Percentiles rank a stretch among this genome's conserved stretches.
phyloP scores from a whole-genome alignment of 495 filamentous ascomycete genomes.

The Eremomyces bilateralis region DNA sequence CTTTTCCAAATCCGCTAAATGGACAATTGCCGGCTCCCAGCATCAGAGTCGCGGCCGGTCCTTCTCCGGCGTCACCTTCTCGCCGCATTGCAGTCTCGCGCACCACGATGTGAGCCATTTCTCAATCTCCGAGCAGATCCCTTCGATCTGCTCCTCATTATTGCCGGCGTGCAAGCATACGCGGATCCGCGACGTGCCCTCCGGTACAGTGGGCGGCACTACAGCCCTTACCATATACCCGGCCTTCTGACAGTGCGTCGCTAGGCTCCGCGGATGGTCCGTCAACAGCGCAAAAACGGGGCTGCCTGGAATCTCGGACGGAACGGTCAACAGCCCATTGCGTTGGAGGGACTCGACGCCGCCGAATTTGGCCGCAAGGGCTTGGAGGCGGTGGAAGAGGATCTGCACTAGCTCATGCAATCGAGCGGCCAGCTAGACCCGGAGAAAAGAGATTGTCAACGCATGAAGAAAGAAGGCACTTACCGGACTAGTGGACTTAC shows the following conservation, averaged over 20 bases:
- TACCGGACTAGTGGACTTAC: slow-evolving; percentile 9
- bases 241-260: slow-evolving; percentile 25
- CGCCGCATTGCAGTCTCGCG: no score
- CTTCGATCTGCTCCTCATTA: slow-evolving; percentile 23
- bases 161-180: slow-evolving; percentile 34
- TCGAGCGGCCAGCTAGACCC: not conserved
- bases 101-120: no score
- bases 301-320: slow-evolving; percentile 12
- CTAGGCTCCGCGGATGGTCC: slow-evolving; percentile 25
- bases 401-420: slow-evolving; percentile 5
- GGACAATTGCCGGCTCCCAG: no score
- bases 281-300: slow-evolving; percentile 24
- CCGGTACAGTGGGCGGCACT: slow-evolving; percentile 32
- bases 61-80: no score
- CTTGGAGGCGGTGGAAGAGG: slow-evolving; percentile 4
- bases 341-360: not conserved
- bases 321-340: slow-evolving; percentile 3
- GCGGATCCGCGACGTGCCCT: slow-evolving; percentile 27
- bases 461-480: slow-evolving; percentile 1
- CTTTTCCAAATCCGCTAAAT: no score
- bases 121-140: slow-evolving; percentile 21
- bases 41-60: no score
- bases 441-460: not conserved
- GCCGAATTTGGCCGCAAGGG: not conserved
- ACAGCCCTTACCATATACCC: slow-evolving; percentile 32